Evolutionary conservation across 192 early-diverging fungal species (phyloP).

Genomic region (Umbelopsis isabellina): DNA sequence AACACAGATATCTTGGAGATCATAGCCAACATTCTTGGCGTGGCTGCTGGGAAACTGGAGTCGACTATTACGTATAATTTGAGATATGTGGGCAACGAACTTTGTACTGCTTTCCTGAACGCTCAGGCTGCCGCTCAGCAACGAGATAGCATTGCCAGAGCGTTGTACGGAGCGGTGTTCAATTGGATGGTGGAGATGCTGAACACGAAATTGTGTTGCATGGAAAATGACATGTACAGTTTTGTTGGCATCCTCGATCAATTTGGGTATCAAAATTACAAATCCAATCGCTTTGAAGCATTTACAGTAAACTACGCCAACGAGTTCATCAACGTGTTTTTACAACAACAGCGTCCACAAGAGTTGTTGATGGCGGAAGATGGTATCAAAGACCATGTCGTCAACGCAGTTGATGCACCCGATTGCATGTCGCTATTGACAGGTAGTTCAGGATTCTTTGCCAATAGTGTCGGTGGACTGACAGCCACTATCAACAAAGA

Average conservation of each 20-base stretch:
- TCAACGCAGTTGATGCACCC: constrained; percentile 49
- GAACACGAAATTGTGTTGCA: constrained; percentile 61
- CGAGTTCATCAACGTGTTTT: constrained; percentile 38
- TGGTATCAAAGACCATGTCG: constrained; percentile 57
- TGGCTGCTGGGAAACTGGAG: constrained; percentile 64
- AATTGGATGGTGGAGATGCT: constrained; percentile 77
- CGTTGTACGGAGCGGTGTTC: constrained; percentile 73
- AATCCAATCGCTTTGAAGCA: constrained; percentile 50
- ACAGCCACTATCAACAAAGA: constrained; percentile 49
- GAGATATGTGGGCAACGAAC: constrained; percentile 67
- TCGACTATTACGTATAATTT: constrained; percentile 70
- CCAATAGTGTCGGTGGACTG: constrained; percentile 34
- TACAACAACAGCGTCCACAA: constrained; percentile 55
- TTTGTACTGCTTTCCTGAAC: constrained; percentile 78
- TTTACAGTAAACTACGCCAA: constrained; percentile 52
- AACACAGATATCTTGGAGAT: constrained; percentile 66
- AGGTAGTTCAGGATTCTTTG: constrained; percentile 27
- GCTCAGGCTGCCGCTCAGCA: constrained; percentile 65
- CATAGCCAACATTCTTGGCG: constrained; percentile 69
- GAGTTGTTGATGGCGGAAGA: constrained; percentile 58
- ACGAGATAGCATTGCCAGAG: constrained; percentile 70
- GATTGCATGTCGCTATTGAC: constrained; percentile 58
- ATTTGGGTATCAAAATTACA: constrained; percentile 58
- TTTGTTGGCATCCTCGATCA: constrained; percentile 74
- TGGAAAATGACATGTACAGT: constrained; percentile 40